These are phyloP conservation scores for Mimosa pudica DNA, from an alignment of 306 rosid species.

Conservation along the genomic window DNA sequence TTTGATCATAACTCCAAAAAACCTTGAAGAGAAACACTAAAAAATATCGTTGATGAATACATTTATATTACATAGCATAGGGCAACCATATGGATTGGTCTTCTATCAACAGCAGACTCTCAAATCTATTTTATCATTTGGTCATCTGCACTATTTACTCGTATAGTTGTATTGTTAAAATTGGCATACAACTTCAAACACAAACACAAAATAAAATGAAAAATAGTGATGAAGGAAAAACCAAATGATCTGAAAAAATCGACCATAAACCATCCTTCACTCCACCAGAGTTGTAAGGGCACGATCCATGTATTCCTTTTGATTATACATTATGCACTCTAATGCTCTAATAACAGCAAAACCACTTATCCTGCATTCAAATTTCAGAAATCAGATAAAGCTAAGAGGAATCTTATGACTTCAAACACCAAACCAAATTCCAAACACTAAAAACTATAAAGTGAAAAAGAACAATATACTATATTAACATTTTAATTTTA, in stretches of 20 bases:
- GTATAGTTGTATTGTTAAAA: slow-evolving; percentile 1
- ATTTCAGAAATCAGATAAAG: slow-evolving; percentile 27
- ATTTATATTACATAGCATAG: too few species aligned
- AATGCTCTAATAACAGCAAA: slow-evolving; percentile 72
- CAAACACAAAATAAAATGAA: slow-evolving; percentile 12
- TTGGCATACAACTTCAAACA: slow-evolving; percentile 3
- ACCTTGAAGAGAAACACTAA: neutral
- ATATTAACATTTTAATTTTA: slow-evolving; percentile 10
- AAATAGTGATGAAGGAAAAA: neutral
- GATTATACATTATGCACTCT: slow-evolving; percentile 1
- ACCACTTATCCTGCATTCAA: slow-evolving; percentile 75
- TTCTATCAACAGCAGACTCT: neutral
- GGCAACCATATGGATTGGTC: neutral
- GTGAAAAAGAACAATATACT: neutral
- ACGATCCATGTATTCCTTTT: slow-evolving; percentile 12
- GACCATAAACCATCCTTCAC: slow-evolving; percentile 21
- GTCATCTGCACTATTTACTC: neutral
- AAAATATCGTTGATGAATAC: neutral
- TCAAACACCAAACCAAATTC: neutral
- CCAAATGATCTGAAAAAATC: neutral
- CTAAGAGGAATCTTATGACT: neutral
- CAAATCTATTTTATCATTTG: neutral
- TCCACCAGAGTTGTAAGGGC: slow-evolving; percentile 29
- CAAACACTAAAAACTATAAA: neutral
- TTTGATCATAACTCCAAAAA: neutral